Conservation (phyloP, 768 basidiomycete genomes). For the Suillus luteus region DNA sequence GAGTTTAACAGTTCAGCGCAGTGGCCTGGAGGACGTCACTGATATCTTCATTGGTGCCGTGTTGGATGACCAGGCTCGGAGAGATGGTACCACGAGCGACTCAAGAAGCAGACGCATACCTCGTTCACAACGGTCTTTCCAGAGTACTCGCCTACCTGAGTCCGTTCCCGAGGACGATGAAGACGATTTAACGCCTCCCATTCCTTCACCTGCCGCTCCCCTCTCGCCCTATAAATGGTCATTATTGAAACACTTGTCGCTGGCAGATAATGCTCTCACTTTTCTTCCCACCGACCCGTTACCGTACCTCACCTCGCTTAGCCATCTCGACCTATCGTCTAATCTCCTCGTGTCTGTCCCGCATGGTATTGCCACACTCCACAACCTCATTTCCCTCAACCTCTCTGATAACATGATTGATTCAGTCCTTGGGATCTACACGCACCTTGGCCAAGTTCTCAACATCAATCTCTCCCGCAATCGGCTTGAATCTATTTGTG, state of each 20-base stretch:
- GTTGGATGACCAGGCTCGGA: slow-evolving; percentile 69
- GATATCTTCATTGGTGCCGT: slow-evolving; percentile 79
- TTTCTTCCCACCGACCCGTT: slow-evolving; percentile 73
- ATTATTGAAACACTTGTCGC: slow-evolving; percentile 70
- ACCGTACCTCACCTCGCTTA: slow-evolving; percentile 69
- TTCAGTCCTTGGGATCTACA: slow-evolving; percentile 87
- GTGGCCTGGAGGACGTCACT: slow-evolving; percentile 79
- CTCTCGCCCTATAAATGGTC: slow-evolving; percentile 72
- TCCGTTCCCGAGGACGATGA: slow-evolving; percentile 57
- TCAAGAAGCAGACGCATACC: slow-evolving; percentile 49
- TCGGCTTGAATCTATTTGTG: slow-evolving; percentile 92
- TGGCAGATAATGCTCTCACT: slow-evolving; percentile 80
- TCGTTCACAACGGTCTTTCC: slow-evolving; percentile 47
- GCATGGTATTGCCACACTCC: slow-evolving; percentile 67
- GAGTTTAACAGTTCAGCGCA: slow-evolving; percentile 74
- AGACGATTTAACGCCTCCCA: slow-evolving; percentile 24
- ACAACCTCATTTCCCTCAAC: slow-evolving; percentile 87
- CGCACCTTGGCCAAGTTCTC: slow-evolving; percentile 74
- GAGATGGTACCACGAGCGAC: slow-evolving; percentile 54
- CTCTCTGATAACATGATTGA: slow-evolving; percentile 98
- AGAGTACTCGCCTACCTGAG: slow-evolving; percentile 52
- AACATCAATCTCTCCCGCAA: slow-evolving; percentile 83
- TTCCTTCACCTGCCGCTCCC: slow-evolving; percentile 33
- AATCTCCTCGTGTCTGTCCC: slow-evolving; percentile 92
- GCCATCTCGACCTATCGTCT: slow-evolving; percentile 85